Base-by-base conservation (phyloP, 495 filamentous ascomycete genomes). In the Aspergillus sclerotiicarbonarius region DNA sequence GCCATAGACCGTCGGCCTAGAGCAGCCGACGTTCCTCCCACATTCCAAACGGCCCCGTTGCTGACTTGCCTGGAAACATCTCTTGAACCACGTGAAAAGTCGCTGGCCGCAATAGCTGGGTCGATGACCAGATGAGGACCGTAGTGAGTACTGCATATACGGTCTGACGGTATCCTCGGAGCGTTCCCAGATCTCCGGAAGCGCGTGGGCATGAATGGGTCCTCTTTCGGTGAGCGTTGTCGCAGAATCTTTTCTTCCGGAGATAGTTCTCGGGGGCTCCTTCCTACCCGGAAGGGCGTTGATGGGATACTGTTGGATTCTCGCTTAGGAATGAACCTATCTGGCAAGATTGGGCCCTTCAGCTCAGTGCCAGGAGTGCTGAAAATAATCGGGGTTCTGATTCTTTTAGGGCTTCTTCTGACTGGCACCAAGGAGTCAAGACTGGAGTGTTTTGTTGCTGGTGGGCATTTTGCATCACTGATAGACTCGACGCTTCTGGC, bases 41-140 rank as follows among this genome's bases (percentile, higher is more conserved):
- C 89, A 6, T 84, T 83, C 92, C 92, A 96, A n/a, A 93, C 79
- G 35, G 84, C 80, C 0, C 89, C 90, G 49, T 74, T 61, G 69
- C 90, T 94, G 49, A 85, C 74, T 59, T 82, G 74, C 46, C 69
- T 65, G 3, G 61, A 18, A 18, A 57, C 47, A 18, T 68, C 60
- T 48, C 50, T 61, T 7, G 29, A 45, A 29, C 21, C 46, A 32
- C 44, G 49, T 44, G 58, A 39, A 15, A 46, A 41, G 41, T 54
- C 31, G 12, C 49, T 46, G 46, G 61, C 56, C 13, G 60, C 16
- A 29, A 65, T 21, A 13, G 56, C 50, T 13, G 64, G 49, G 25
- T 70, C 71, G 19, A 66, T 67, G 29, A 78, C 65, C 4, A 77
- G 59, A 60, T 64, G 70, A 43, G 77, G 77, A 20, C 65, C 65